A percentile compares a stretch with the other conserved stretches of the same genome.
These are phyloP conservation scores for Eucalyptus virginea DNA, from an alignment of 345 rosid genomes.

Conservation along the genomic window DNA sequence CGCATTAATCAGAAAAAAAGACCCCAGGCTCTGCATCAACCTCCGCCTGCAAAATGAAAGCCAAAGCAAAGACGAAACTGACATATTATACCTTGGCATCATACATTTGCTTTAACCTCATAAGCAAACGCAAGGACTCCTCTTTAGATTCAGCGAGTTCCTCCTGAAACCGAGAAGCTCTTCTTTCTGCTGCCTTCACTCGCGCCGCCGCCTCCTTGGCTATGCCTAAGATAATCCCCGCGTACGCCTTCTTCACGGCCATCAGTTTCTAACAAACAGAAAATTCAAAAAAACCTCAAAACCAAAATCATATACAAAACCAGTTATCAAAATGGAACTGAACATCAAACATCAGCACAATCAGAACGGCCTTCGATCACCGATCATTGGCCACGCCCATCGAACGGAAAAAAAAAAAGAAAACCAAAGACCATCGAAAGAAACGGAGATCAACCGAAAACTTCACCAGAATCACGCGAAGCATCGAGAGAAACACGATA, in stretches of 20 bases:
- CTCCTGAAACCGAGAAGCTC: constrained; percentile 46
- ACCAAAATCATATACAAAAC: background rate
- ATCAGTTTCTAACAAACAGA: constrained; percentile 43
- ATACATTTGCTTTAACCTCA: constrained; percentile 73
- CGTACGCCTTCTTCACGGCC: constrained; percentile 93
- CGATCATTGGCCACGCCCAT: background rate
- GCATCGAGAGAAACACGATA: background rate
- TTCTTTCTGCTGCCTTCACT: constrained; percentile 75
- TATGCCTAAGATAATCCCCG: constrained; percentile 77
- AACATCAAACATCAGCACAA: background rate
- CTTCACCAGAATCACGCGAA: background rate
- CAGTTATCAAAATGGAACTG: background rate
- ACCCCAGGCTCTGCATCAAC: background rate
- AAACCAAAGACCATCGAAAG: background rate
- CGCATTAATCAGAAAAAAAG: background rate
- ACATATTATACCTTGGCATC: constrained; percentile 56
- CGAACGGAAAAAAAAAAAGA: background rate
- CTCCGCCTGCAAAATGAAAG: background rate
- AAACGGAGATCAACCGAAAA: background rate
- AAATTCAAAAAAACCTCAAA: constrained; percentile 1
- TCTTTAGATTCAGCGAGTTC: constrained; percentile 66
- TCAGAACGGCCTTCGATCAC: background rate
- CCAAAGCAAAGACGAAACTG: background rate
- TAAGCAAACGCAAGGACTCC: constrained; percentile 63
- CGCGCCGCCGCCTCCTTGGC: constrained; percentile 93